Base-by-base conservation (phyloP, 768 basidiomycete genomes). In the Nidularia sp. region DNA sequence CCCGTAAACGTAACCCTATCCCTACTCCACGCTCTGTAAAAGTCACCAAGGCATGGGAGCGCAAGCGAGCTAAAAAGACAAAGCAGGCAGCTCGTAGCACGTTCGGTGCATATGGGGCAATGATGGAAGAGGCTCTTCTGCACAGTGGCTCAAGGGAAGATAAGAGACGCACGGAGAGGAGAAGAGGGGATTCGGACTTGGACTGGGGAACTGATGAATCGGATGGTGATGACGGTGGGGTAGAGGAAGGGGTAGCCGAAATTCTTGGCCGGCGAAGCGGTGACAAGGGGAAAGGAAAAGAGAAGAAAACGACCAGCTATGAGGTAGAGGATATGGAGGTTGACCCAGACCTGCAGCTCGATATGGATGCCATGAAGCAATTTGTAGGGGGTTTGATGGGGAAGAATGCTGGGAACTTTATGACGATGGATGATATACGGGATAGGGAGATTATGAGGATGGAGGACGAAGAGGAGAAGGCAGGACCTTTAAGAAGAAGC, bases 391-490 rank as follows among this genome's bases (percentile, higher is more conserved):
- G 84, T 4, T 75, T 79, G 56, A 66, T 78, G 52, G 73, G 70
- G 0, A 29, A 56, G 6, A 64, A 73, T 18, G 82, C 79, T 5
- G 75, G 74, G 3, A 57, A 53, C 44, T 74, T 76, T 55, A 66
- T 78, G 45, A 85, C 84, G n/a, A 81, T 84, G 68, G 86, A 84
- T 59, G 88, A 91, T 66, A 59, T 89, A 18, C 76, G 70, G 45
- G 85, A 86, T 63, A 75, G 68, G 49, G 73, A 72, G 51, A 66
- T 63, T 56, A 78, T 85, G 62, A 62, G 56, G 48, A 52, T 36
- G 39, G 83, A 85, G 57, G 83, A 84, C 52, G 78, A 73, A 1
- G 69, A 78, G 4, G 50, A 70, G 63, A 47, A 54, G 32, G 45
- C 77, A 35, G n/a, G n/a, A n/a, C n/a, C n/a, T n/a, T n/a, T n/a